phyloP scores from a whole-genome alignment of 352 stramenopile species.

The Phytophthora boehmeriae region DNA sequence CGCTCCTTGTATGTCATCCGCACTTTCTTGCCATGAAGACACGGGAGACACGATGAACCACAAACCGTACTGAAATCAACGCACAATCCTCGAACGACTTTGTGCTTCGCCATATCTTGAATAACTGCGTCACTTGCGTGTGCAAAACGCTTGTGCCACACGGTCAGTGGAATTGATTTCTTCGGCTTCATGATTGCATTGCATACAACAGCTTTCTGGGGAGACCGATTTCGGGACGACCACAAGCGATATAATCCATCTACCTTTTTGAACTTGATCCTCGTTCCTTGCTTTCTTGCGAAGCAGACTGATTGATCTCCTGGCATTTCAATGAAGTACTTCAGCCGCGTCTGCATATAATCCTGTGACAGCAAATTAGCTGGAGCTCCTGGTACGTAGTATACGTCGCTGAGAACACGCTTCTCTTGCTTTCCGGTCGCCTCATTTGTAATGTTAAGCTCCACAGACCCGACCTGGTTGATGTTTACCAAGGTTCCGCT shows the following conservation, averaged over 20 bases:
- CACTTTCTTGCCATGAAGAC: not conserved
- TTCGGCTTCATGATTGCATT: not conserved
- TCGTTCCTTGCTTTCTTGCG: not conserved
- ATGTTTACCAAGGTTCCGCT: not conserved
- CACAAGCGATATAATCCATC: not conserved
- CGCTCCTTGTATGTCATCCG: not conserved
- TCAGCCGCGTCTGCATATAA: not conserved
- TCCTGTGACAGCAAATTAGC: slow-evolving; percentile 8
- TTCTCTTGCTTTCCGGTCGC: not conserved
- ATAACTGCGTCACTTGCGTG: not conserved
- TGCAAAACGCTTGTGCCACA: not conserved
- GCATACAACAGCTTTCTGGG: not conserved
- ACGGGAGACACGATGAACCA: not conserved
- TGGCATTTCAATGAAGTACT: slow-evolving; percentile 5
- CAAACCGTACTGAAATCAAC: too few species aligned
- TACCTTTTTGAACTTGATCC: not conserved
- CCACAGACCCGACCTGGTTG: slow-evolving; percentile 1
- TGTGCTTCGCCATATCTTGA: not conserved
- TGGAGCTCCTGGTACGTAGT: slow-evolving; percentile 4
- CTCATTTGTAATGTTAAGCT: not conserved
- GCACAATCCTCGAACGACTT: not conserved
- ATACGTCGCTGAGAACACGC: slow-evolving; percentile 8
- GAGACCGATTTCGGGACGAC: not conserved
- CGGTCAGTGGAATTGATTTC: not conserved
- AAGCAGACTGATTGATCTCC: not conserved